These are phyloP conservation scores for Ceriops tagal DNA, from an alignment of 345 rosid species.

Conservation along the genomic window DNA sequence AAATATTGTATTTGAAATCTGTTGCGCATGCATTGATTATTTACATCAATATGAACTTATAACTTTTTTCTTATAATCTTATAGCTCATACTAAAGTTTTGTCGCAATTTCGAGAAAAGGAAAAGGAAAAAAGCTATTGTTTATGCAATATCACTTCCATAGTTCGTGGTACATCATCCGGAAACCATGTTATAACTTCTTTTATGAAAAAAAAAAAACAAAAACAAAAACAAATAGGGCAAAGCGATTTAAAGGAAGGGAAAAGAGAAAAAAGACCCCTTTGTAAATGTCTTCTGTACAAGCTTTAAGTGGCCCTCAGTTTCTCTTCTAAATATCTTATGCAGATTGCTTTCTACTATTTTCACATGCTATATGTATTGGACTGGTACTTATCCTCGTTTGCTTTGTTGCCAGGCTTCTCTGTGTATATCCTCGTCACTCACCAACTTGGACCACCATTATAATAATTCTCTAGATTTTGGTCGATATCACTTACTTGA, in stretches of 20 bases:
- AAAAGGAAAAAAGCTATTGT: too few relatives aligned
- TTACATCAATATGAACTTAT: neutral
- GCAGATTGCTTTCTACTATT: neutral
- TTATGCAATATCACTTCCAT: neutral
- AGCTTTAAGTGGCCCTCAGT: slow-evolving; percentile 16
- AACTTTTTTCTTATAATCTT: too few relatives aligned
- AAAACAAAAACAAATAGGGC: slow-evolving; percentile 8
- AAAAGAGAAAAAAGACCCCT: neutral
- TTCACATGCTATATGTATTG: slow-evolving; percentile 1
- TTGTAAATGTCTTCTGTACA: slow-evolving; percentile 8
- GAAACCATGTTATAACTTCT: slow-evolving; percentile 39
- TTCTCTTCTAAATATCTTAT: slow-evolving; percentile 7
- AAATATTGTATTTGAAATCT: neutral
- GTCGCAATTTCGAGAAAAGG: neutral
- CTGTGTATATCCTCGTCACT: slow-evolving; percentile 21
- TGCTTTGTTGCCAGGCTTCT: slow-evolving; percentile 10
- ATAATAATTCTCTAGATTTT: slow-evolving; percentile 9
- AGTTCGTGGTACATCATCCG: slow-evolving; percentile 1
- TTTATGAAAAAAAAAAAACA: neutral
- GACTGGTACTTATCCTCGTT: slow-evolving; percentile 9
- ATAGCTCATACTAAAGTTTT: too few relatives aligned
- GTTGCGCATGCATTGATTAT: neutral
- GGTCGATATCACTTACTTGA: slow-evolving; percentile 31
- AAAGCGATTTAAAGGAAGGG: slow-evolving; percentile 18
- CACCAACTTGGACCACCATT: slow-evolving; percentile 31